Conservation (phyloP, 2,329 filamentous ascomycete species). For the Epichloe festucae region DNA sequence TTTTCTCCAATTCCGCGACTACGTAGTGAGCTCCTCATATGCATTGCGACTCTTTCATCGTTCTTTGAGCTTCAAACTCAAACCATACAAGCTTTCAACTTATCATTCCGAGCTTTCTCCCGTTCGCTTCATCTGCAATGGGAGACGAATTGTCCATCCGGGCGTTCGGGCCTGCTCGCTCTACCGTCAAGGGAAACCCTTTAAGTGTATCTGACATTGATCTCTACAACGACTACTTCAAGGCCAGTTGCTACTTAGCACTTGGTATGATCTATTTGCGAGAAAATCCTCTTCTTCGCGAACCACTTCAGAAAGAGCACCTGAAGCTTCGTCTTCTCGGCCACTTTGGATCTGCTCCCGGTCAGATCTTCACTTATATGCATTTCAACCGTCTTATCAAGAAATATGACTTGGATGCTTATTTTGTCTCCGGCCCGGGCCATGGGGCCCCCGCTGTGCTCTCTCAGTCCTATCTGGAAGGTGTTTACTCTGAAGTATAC, state of each 20-base stretch:
- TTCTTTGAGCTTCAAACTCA: not conserved
- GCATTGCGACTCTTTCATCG: not conserved
- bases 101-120: not conserved
- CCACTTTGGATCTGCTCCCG: constrained; percentile 70
- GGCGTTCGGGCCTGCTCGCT: constrained; percentile 51
- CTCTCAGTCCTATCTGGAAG: constrained; percentile 65
- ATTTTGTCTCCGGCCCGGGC: constrained; percentile 65
- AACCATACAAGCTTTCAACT: not conserved
- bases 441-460: constrained; percentile 67
- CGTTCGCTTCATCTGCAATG: constrained; percentile 13
- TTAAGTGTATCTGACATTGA: constrained; percentile 53
- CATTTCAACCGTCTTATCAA: constrained; percentile 75
- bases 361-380: constrained; percentile 70
- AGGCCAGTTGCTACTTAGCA: constrained; percentile 61
- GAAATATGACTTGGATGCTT: constrained; percentile 60
- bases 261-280: constrained; percentile 71
- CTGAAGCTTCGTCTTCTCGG: constrained; percentile 63
- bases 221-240: constrained; percentile 61
- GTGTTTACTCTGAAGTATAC: constrained; percentile 66
- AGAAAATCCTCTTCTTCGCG: constrained; percentile 57
- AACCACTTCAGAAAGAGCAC: constrained; percentile 55
- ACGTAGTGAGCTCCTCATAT: not conserved
- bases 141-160: constrained; percentile 42
- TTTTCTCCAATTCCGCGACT: no score
- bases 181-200: constrained; percentile 48